phyloP scores from a whole-genome alignment of 2,329 filamentous ascomycete genomes.

The Phaeoacremonium minimum region DNA sequence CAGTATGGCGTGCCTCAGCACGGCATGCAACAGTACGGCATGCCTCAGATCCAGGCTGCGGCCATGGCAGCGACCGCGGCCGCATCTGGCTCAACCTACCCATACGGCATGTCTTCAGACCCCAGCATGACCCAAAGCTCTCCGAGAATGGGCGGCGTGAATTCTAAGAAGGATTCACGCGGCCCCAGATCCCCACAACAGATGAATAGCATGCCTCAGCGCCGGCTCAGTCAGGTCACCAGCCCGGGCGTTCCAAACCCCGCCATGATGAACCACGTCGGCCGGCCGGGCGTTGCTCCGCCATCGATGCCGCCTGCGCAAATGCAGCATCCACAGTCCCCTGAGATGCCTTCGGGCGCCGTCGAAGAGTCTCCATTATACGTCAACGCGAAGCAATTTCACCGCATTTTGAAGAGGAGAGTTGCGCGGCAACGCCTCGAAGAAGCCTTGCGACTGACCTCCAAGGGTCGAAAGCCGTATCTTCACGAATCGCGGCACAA shows the following conservation, averaged over 20 bases:
- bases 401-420: conserved; percentile 89
- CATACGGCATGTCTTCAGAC: conserved; percentile 65
- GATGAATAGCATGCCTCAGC: conserved; percentile 57
- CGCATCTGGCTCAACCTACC: conserved; percentile 76
- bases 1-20: conserved; percentile 70
- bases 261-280: conserved; percentile 69
- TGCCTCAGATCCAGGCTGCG: conserved; percentile 80
- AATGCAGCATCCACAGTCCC: conserved; percentile 68
- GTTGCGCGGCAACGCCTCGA: conserved; percentile 92
- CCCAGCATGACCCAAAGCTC: conserved; percentile 66
- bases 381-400: conserved; percentile 98
- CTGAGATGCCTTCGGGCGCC: conserved; percentile 68
- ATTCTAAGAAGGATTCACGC: conserved; percentile 66
- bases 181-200: conserved; percentile 73
- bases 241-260: conserved; percentile 72
- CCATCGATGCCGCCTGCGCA: conserved; percentile 60
- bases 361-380: conserved; percentile 93
- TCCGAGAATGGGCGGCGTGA: conserved; percentile 67
- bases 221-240: conserved; percentile 72
- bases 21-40: conserved; percentile 72
- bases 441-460: conserved; percentile 85
- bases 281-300: conserved; percentile 45
- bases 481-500: conserved; percentile 97
- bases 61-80: conserved; percentile 91
- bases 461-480: conserved; percentile 94